Evolutionary conservation across 331 rosid genomes (phyloP), one percentile per base, ranked within the genome.

Genomic region (Quercus tomentella): DNA sequence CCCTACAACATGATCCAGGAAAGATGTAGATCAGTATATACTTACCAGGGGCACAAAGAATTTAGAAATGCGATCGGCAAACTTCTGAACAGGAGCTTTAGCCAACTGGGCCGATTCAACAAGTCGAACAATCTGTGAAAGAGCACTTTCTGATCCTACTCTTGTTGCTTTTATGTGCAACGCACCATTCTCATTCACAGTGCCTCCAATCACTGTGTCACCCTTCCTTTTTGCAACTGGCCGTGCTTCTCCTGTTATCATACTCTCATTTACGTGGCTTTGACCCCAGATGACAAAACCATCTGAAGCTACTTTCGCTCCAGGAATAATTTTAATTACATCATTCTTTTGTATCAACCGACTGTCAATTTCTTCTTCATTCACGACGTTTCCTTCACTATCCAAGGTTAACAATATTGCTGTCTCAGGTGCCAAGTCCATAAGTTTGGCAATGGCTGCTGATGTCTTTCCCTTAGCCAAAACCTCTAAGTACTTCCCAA

Each of bases 101-200:
- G 97, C 93, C 98, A 94, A 89, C 62, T 94, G 98, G 21, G 97
- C 98, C 14, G 98, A 89, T 77, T 94, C 96, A 67, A 94, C 97
- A 37, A 93, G 97, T 41, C 92, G 79, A 49, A 93, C 95, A 75
- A 93, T 90, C 84, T 91, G 97, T 0, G 90, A 84, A 20, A 93
- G 92, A 4, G 92, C 94, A 84, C 89, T 93, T 79, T 91, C 98
- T 41, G 97, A 90, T 70, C 98, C 98, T 76, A 93, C 89, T 26
- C 85, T 75, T 6, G 97, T 89, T 25, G 93, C 98, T 87, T 81
- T 88, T 8, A 92, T 87, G 75, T 89, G 94, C 87, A 92, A 60
- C 37, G 89, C 97, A 2, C 98, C 97, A 62, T 90, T 89, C 88
- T 86, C 91, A 84, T 94, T 94, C 84, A 92, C 1, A 30, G 97